These are phyloP conservation scores for Castanea sativa DNA, from an alignment of 306 rosid genomes.

Conservation along the genomic window DNA sequence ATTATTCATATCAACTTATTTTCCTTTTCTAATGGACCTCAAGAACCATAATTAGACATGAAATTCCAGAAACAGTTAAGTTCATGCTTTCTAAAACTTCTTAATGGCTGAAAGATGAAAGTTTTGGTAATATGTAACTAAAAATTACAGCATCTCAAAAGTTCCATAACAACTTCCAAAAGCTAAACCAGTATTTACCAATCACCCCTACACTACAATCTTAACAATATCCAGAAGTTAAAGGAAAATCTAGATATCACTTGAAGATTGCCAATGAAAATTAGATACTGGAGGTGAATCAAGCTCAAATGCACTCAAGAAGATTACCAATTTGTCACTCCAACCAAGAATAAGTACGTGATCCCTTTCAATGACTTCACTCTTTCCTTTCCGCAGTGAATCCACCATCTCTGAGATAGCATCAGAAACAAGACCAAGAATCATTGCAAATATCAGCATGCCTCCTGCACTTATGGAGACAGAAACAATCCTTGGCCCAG, in stretches of 20 bases:
- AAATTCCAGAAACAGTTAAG: no score
- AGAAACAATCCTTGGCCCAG: slow-evolving; percentile 93
- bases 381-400: slow-evolving; percentile 93
- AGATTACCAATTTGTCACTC: slow-evolving; percentile 94
- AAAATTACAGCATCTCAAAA: background rate
- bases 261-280: background rate
- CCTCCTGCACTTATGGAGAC: slow-evolving; percentile 99
- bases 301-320: slow-evolving; percentile 6
- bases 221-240: no score
- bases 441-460: slow-evolving; percentile 99
- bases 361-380: slow-evolving; percentile 93
- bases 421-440: slow-evolving; percentile 98
- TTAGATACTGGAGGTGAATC: background rate
- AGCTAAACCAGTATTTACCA: no score
- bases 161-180: background rate
- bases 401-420: slow-evolving; percentile 98
- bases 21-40: background rate
- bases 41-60: background rate
- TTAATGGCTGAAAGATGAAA: background rate
- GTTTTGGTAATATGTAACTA: background rate
- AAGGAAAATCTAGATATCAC: background rate
- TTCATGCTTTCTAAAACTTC: background rate
- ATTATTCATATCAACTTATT: background rate
- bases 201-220: no score
- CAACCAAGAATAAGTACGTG: slow-evolving; percentile 98